Evolutionary conservation across 805 yeast species (phyloP), one percentile per base, ranked within the genome.

Genomic region (Metschnikowia gelsemii): DNA sequence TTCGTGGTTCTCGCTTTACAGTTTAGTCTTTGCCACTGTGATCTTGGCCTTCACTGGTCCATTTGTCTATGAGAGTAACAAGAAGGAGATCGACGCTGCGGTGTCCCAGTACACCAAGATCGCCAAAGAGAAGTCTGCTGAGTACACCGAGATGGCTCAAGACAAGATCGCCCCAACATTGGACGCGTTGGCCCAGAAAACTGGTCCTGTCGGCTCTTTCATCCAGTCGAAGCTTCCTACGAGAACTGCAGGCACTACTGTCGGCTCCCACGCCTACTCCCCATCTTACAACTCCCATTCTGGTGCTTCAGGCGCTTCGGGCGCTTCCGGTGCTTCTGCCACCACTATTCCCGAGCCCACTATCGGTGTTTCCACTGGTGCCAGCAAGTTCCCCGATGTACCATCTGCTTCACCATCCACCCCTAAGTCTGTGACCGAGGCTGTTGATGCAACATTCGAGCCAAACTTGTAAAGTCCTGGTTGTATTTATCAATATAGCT

Each of bases 161-260:
- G 59, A 64, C 34, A 65, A 69, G 54, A 68, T 74, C 31, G 72
- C 71, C 48, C 93, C 93, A 50, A 75, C 75, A 52, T 56, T 82
- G 49, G 73, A 79, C 49, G 70, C 73, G 52, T 72, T 78, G 49
- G 76, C 77, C 54, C 68, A 73, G 54, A 79, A 78, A 63, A 62
- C 82, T 45, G 84, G 85, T 32, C 91, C 91, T 39, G 78, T 82
- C 43, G 80, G 85, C 29, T 59, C 70, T 25, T 77, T 79, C 56
- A 64, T 84, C 57, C 70, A 75, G 59, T 67, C 79, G 25, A 75
- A 76, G 66, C 59, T 78, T 50, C 82, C 84, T 34, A 65, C 70
- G 46, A 80, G 88, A 77, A 82, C 89, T 47, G 87, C 87, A 26
- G 81, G 84, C 29, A 70, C 86, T 30, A 80, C 86, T 35, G 84